phyloP scores from a whole-genome alignment of 139 green algal genomes.

The Picochlorum sp. region DNA sequence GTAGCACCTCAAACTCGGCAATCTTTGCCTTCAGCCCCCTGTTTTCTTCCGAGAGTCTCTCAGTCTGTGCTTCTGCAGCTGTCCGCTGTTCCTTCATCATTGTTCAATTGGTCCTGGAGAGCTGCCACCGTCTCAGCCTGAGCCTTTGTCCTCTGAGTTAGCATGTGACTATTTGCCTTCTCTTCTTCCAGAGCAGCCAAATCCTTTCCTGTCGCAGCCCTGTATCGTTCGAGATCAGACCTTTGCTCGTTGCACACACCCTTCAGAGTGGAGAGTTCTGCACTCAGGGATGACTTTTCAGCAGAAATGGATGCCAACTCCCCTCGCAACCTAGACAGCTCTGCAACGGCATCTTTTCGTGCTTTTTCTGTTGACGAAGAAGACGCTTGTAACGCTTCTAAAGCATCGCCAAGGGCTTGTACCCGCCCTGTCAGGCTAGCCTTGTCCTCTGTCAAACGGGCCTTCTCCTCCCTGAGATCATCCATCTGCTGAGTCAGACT shows the following conservation, averaged over 20 bases:
- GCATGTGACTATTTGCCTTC: slow-evolving; percentile 10
- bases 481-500: slow-evolving; percentile 1
- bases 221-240: slow-evolving; percentile 22
- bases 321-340: slow-evolving; percentile 18
- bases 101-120: slow-evolving; percentile 21
- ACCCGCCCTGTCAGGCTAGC: slow-evolving; percentile 12
- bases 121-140: slow-evolving; percentile 28
- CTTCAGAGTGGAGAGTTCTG: slow-evolving; percentile 14
- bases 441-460: slow-evolving; percentile 15
- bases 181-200: slow-evolving; percentile 35
- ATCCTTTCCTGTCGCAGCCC: slow-evolving; percentile 34
- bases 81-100: slow-evolving; percentile 23
- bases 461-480: slow-evolving; percentile 16
- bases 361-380: slow-evolving; percentile 8
- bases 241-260: slow-evolving; percentile 14
- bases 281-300: slow-evolving; percentile 1
- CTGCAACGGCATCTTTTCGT: slow-evolving; percentile 16
- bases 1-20: slow-evolving; percentile 46
- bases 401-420: slow-evolving; percentile 9
- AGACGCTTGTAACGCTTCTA: slow-evolving; percentile 4
- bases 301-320: slow-evolving; percentile 13
- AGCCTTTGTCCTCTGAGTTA: slow-evolving; percentile 26
- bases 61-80: slow-evolving; percentile 20
- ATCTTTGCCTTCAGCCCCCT: slow-evolving; percentile 51
- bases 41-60: slow-evolving; percentile 25